phyloP scores from a whole-genome alignment of 1,139 yeast genomes.

The Magnusiomyces ingens region DNA sequence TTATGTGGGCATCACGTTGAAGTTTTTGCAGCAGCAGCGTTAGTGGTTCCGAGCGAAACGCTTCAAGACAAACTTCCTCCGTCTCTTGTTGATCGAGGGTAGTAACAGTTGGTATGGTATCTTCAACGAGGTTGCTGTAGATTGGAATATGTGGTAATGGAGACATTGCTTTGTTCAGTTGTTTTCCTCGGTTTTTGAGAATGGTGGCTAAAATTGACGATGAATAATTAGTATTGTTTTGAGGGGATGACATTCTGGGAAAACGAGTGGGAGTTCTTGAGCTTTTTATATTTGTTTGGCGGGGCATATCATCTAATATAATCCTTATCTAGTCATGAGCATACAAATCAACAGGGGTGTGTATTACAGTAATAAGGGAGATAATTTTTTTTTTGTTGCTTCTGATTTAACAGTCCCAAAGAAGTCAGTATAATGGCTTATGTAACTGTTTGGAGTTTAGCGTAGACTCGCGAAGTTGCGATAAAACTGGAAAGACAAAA shows the following conservation, averaged over 20 bases:
- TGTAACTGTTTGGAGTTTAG: background rate
- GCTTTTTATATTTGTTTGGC: slow-evolving; percentile 11
- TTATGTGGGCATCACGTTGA: slow-evolving; percentile 33
- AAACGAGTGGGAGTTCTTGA: slow-evolving; percentile 3
- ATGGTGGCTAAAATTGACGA: background rate
- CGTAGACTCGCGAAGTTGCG: background rate
- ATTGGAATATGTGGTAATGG: slow-evolving; percentile 7
- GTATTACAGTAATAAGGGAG: no score
- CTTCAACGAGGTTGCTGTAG: slow-evolving; percentile 14
- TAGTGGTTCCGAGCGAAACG: slow-evolving; percentile 21
- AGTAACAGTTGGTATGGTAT: slow-evolving; percentile 21
- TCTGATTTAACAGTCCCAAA: background rate
- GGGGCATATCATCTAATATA: background rate
- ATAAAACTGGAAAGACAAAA: background rate
- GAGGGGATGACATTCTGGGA: slow-evolving; percentile 1
- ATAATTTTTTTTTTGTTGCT: no score
- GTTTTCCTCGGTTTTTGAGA: slow-evolving; percentile 1
- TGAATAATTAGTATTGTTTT: background rate
- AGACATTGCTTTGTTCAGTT: background rate
- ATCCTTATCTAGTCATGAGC: background rate
- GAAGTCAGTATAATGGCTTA: background rate
- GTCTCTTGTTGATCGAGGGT: slow-evolving; percentile 38
- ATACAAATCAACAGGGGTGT: no score
- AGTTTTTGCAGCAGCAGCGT: slow-evolving; percentile 24
- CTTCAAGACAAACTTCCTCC: slow-evolving; percentile 34